Evolutionary conservation across 352 stramenopile species (phyloP).

Genomic region (Blastocystis sp.): DNA sequence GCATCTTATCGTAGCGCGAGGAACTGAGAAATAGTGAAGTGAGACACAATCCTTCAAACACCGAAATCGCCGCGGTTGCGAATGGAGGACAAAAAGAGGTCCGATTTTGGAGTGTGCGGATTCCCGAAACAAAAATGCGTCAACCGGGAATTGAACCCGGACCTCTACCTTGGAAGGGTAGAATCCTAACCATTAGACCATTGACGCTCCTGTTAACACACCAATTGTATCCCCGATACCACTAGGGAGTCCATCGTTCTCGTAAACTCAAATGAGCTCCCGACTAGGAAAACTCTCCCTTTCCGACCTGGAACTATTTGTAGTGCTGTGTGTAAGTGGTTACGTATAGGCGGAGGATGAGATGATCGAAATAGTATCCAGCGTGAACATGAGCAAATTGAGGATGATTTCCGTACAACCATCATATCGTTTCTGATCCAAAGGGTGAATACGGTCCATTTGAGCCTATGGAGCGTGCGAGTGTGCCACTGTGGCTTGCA

Average conservation of each 20-base stretch:
- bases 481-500: slow-evolving; percentile 43
- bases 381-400: slow-evolving; percentile 7
- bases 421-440: not conserved
- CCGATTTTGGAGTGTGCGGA: not conserved
- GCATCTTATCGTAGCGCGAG: not conserved
- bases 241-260: not conserved
- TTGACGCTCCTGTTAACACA: not conserved
- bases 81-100: not conserved
- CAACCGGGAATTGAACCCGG: slow-evolving; percentile 54
- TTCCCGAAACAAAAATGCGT: slow-evolving; percentile 11
- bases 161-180: slow-evolving; percentile 40
- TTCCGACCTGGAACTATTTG: slow-evolving; percentile 30
- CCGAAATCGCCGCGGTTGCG: not conserved
- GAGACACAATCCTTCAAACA: not conserved
- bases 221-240: not conserved
- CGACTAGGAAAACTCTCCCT: not conserved
- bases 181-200: slow-evolving; percentile 53
- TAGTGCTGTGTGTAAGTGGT: not conserved
- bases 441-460: slow-evolving; percentile 54
- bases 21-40: not conserved
- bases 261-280: not conserved
- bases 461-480: slow-evolving; percentile 41
- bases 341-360: slow-evolving; percentile 45
- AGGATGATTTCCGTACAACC: not conserved
- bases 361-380: slow-evolving; percentile 21